phyloP scores from a whole-genome alignment of 495 filamentous ascomycete genomes.

The Collariella sp. region DNA sequence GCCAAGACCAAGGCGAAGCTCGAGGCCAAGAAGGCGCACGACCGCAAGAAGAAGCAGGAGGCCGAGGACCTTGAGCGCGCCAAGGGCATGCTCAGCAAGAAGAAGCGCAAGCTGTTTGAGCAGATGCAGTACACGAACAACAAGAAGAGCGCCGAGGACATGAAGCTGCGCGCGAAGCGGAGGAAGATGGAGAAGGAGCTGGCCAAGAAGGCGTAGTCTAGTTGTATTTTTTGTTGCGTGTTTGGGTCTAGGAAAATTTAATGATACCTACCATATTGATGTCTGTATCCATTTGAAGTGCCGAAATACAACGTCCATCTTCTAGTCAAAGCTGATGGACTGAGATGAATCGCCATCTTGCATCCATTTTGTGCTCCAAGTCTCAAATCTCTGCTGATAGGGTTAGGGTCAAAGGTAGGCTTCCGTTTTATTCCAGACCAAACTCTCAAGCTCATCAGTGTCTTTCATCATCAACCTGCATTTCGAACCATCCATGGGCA shows the following conservation, averaged over 20 bases:
- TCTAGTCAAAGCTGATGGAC: no score
- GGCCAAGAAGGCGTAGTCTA: constrained; percentile 21
- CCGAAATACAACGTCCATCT: no score
- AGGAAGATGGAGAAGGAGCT: constrained; percentile 74
- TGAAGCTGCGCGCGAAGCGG: constrained; percentile 69
- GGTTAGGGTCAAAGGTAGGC: neutral
- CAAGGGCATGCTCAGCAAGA: constrained; percentile 89
- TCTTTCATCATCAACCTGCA: no score
- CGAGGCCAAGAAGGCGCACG: constrained; percentile 57
- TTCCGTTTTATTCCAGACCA: no score
- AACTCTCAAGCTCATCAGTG: no score
- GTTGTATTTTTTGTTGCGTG: constrained; percentile 14
- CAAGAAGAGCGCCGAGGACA: constrained; percentile 69
- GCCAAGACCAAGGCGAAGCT: constrained; percentile 51
- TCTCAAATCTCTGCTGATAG: neutral
- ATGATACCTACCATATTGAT: neutral
- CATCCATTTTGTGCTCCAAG: no score
- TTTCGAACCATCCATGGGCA: no score
- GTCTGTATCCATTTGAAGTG: neutral
- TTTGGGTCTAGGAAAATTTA: neutral
- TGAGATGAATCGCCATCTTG: no score
- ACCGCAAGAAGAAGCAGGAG: constrained; percentile 61
- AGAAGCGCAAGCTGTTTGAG: constrained; percentile 82
- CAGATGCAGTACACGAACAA: constrained; percentile 88
- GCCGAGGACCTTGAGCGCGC: constrained; percentile 76